Evolutionary conservation across 352 stramenopile species (phyloP).

Genomic region (Peronospora farinosa): DNA sequence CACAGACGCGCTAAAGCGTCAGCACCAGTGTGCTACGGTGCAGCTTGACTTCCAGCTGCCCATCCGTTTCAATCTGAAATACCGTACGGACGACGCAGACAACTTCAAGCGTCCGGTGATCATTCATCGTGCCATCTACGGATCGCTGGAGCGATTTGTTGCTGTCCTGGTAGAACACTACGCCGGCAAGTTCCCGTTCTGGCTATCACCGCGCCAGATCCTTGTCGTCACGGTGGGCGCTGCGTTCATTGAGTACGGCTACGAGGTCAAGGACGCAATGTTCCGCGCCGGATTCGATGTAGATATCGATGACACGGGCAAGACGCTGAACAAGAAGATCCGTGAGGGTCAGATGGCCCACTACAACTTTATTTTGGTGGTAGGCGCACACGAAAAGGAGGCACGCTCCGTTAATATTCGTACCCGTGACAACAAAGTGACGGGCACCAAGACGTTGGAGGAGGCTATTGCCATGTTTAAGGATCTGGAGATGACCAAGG

Average conservation of each 20-base stretch:
- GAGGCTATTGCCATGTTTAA: slow-evolving; percentile 93
- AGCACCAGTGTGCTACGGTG: slow-evolving; percentile 97
- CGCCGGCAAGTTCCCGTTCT: slow-evolving; percentile 98
- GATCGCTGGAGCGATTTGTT: slow-evolving; percentile 96
- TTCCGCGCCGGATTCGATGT: slow-evolving; percentile 94
- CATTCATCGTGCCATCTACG: slow-evolving; percentile 96
- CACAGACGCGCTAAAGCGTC: slow-evolving; percentile 93
- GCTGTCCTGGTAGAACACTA: slow-evolving; percentile 98
- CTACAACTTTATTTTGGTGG: slow-evolving; percentile 98
- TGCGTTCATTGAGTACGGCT: slow-evolving; percentile 92
- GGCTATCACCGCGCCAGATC: slow-evolving; percentile 92
- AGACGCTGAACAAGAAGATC: slow-evolving; percentile 99
- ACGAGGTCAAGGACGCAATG: slow-evolving; percentile 86
- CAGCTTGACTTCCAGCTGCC: slow-evolving; percentile 98
- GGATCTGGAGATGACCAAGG: slow-evolving; percentile 65
- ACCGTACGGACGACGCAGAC: slow-evolving; percentile 71
- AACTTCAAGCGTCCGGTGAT: slow-evolving; percentile 93
- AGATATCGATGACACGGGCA: slow-evolving; percentile 92
- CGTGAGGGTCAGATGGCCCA: slow-evolving; percentile 93
- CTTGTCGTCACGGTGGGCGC: slow-evolving; percentile 94
- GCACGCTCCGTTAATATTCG: slow-evolving; percentile 91
- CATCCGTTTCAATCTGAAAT: slow-evolving; percentile 96
- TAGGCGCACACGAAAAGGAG: slow-evolving; percentile 90
- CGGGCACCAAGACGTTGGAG: slow-evolving; percentile 91
- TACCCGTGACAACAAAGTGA: slow-evolving; percentile 90